Base-by-base conservation (phyloP, 1,284 basidiomycete species). In the Ganoderma sp. region DNA sequence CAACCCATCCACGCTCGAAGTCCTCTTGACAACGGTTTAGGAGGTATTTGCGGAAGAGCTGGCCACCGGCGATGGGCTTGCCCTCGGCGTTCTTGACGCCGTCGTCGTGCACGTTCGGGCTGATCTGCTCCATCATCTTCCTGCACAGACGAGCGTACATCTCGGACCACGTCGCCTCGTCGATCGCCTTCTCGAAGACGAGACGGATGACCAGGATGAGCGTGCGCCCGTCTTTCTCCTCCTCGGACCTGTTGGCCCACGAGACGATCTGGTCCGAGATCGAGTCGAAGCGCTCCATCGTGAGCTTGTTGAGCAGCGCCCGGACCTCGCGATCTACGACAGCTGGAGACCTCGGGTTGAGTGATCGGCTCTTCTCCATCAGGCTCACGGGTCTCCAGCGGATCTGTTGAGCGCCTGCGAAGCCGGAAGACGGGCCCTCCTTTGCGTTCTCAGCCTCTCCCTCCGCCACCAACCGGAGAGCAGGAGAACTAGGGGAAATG, bases 161-260 rank as follows among this genome's bases (percentile, higher is more conserved):
- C 66, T 71, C 69, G 1, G 69, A 69, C 68, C 69, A 69, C 17
- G 68, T 67, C 41, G 67, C 68, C 66, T 69, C 69, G 63, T 73
- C 71, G 94, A 81, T 98, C 12, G 96, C 96, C 85, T 97, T 97
- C 80, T 98, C 96, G 79, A 98, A 98, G 57, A 98, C 94, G 66
- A 98, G 90, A 73, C 91, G 90, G 81, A 98, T 98, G 78, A 98
- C 97, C 76, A 96, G 94, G 74, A 96, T 95, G 74, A 99, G 87
- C 3, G 96, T 98, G 71, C 93, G 88, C 3, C 96, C 96, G 77
- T 98, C 95, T 77, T 88, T 93, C 85, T 98, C 96, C 74, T 91
- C 87, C 81, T 92, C 90, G 9, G 93, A 96, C 83, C 90, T 96
- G 88, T 98, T 98, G 57, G 96, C 96, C 94, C 93, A 98, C 93